Conservation (phyloP, 192 early-diverging fungal species). For the Chytriomyces confervae region DNA sequence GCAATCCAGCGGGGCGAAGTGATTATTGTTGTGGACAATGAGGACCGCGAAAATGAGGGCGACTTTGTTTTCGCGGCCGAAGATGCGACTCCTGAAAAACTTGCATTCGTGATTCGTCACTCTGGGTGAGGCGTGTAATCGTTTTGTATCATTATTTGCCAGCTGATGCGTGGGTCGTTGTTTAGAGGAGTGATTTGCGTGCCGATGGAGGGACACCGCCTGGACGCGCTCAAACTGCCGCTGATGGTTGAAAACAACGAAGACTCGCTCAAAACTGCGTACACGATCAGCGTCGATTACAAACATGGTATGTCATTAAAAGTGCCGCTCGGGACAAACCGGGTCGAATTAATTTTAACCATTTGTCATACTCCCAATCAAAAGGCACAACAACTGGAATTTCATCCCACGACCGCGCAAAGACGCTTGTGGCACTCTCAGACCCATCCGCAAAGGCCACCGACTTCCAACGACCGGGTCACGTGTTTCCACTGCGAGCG, state of each 20-base stretch:
- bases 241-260: constrained; percentile 92
- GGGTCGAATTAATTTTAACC: not conserved
- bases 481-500: constrained; percentile 91
- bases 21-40: constrained; percentile 94
- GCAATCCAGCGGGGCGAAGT: constrained; percentile 79
- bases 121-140: constrained; percentile 66
- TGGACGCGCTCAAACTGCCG: constrained; percentile 86
- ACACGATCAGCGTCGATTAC: constrained; percentile 91
- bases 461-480: constrained; percentile 89
- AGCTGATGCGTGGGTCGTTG: not conserved
- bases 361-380: not conserved
- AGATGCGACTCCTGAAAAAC: constrained; percentile 86
- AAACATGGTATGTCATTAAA: constrained; percentile 43
- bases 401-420: constrained; percentile 87
- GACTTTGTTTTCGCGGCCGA: constrained; percentile 98
- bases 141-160: not conserved
- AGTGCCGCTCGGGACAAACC: not conserved
- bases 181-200: constrained; percentile 90
- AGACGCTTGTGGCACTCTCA: constrained; percentile 79
- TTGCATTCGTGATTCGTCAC: constrained; percentile 96
- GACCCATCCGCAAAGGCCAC: constrained; percentile 62
- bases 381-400: constrained; percentile 92
- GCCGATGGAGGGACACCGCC: constrained; percentile 74
- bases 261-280: constrained; percentile 92
- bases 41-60: constrained; percentile 99